Evolutionary conservation across 768 basidiomycete species (phyloP), one percentile per base, ranked within the genome.

Genomic region (Panellus pusillus): DNA sequence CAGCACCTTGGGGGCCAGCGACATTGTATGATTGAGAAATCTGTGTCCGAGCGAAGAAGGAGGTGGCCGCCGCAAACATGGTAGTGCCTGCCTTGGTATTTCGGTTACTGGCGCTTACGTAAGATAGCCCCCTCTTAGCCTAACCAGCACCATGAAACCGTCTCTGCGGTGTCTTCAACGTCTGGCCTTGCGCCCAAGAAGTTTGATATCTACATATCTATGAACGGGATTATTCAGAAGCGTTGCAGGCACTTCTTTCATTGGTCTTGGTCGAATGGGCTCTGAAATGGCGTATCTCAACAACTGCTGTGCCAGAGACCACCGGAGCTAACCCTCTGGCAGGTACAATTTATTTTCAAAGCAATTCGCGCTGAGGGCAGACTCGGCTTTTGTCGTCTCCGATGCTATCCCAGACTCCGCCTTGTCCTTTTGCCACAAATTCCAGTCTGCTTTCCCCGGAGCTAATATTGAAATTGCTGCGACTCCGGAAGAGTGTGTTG

Each of bases 251-350:
- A 81, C 84, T 31, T 84, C 82, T 48, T 93, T 95, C 72, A 87
- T 95, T 47, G 92, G 93, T 9, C 80, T 95, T 12, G 92, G 92
- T 37, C 79, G 86, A 40, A 94, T 95, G 92, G 92, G 92, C 38
- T 83, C 82, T 40, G 86, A 91, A 68, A 94, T 94, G 93, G 81
- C 81, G 54, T 56, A 49, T 9, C 13, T 36, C 52, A 54, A 47
- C 6, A 35, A 39, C 38, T 29, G 27, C 29, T 32, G 44, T 6
- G 15, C 18, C 12, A 7, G 24, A 28, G 6, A 17, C 28, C 15
- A 32, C 41, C 15, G 24, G 20, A 28, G 28, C 32, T 42, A 6
- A 32, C 18, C 19, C 17, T 38, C 19, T 35, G 27, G 36, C 55
- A 57, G 55, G 13, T 79, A 76, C 68, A 94, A 94, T 69, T 79